Conservation (phyloP, 306 rosid genomes). For the Coriaria nepalensis region DNA sequence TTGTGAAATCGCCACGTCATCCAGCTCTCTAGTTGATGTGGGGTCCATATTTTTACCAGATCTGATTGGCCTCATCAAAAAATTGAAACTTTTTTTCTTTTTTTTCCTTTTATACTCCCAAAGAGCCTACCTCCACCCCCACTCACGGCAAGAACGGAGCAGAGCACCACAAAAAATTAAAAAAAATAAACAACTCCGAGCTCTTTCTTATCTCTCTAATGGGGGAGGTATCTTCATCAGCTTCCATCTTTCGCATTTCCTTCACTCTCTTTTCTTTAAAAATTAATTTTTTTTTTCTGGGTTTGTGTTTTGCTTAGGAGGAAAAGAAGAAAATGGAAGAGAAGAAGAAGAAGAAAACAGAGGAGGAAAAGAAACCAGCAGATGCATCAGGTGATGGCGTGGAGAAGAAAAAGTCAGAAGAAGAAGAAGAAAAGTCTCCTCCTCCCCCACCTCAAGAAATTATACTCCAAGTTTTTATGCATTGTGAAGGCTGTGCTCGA, state of each 20-base stretch:
- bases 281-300: neutral
- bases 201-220: no score
- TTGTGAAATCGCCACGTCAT: no score
- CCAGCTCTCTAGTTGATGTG: no score
- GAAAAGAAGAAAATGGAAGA: constrained; percentile 49
- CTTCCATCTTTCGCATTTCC: neutral
- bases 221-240: no score
- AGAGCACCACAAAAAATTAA: no score
- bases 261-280: neutral
- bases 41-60: no score
- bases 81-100: no score
- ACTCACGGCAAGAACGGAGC: no score
- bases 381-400: neutral
- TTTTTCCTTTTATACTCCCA: no score
- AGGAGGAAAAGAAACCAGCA: constrained; percentile 10
- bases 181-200: no score
- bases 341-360: constrained; percentile 22
- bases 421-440: constrained; percentile 13
- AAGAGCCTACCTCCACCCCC: no score
- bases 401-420: constrained; percentile 18
- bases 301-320: constrained; percentile 26
- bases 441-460: constrained; percentile 51
- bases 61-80: no score
- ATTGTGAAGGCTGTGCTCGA: constrained; percentile 95
- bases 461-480: constrained; percentile 78